Percentiles rank a stretch among this genome's conserved stretches.
Evolutionary conservation across 2,329 filamentous ascomycete species (phyloP).

Genomic region (Myotisia sp.): DNA sequence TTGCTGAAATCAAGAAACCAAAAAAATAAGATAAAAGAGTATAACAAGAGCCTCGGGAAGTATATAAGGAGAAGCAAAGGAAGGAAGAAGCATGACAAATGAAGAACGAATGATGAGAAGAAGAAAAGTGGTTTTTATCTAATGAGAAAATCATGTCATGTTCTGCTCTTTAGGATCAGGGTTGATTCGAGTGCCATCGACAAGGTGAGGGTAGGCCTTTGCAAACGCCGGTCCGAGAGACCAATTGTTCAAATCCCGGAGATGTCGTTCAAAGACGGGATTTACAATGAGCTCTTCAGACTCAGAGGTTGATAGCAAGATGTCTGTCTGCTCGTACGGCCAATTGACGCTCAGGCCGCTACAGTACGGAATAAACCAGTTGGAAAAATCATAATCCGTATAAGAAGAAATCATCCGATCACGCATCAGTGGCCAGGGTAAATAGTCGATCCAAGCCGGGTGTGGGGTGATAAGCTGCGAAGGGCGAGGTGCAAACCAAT

Average conservation of each 20-base stretch:
- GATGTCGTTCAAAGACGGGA: conserved; percentile 69
- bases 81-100: too few relatives aligned
- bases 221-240: conserved; percentile 57
- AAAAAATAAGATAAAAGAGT: too few relatives aligned
- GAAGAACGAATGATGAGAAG: too few relatives aligned
- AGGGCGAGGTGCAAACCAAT: conserved; percentile 53
- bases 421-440: conserved; percentile 67
- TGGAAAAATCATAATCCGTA: conserved; percentile 52
- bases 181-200: conserved; percentile 26
- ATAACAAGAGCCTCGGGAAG: too few relatives aligned
- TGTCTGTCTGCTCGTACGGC: conserved; percentile 63
- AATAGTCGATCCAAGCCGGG: conserved; percentile 67
- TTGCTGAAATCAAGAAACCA: too few relatives aligned
- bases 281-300: conserved; percentile 62
- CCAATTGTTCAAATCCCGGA: conserved; percentile 68
- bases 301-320: conserved; percentile 42
- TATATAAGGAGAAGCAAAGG: too few relatives aligned
- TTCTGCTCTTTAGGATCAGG: background rate
- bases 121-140: too few relatives aligned
- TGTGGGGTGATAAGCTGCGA: conserved; percentile 55
- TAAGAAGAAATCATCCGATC: conserved; percentile 46
- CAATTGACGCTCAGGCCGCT: conserved; percentile 65
- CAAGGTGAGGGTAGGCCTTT: conserved; percentile 47
- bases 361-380: conserved; percentile 74
- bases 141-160: too few relatives aligned